Base-by-base conservation (phyloP, 495 filamentous ascomycete species). In the Hypoxylon trugodes region DNA sequence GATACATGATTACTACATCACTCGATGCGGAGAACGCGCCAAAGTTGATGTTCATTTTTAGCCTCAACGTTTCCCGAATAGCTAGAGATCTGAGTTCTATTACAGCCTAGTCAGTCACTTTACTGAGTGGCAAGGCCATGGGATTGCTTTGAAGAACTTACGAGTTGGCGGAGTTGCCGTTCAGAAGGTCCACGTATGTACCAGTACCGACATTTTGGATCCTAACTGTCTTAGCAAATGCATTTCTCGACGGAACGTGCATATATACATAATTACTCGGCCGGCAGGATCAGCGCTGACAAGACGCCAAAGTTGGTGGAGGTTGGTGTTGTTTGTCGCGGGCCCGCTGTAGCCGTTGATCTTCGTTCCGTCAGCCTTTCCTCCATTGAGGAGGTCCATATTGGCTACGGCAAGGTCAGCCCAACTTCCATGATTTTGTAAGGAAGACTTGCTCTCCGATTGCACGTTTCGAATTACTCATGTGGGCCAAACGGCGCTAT, bases 121-220 rank as follows among this genome's bases (percentile, higher is more conserved):
- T n/a, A 40, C 1, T 4, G 13, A 18, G 13, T 16, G 2, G 6
- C 4, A 16, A 36, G 10, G 13, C 33, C 24, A 4, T 19, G 32
- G n/a, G n/a, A n/a, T n/a, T n/a, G n/a, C n/a, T n/a, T 21, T 13
- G n/a, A 16, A 19, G 4, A 41, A 30, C 54, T 32, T 59, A 59
- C 54, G 3, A 8, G 33, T 59, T 59, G 30, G 9, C 43, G 1
- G 43, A 16, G 6, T 40, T 41, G 4, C 54, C 54, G 13, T 46
- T 38, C 28, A 36, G 15, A 12, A 59, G 54, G 15, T 48, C 43
- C 3, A 49, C 37, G 25, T 49, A 59, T 12, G 54, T 59, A 1
- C 43, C 54, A 5, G 40, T 59, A 15, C 43, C 42, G 0, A 41
- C 42, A n/a, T 59, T 59, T 48, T 59, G 54, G 13, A 59, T 59